Base-by-base conservation (phyloP, 2,329 filamentous ascomycete species). In the Cercospora citrullina region DNA sequence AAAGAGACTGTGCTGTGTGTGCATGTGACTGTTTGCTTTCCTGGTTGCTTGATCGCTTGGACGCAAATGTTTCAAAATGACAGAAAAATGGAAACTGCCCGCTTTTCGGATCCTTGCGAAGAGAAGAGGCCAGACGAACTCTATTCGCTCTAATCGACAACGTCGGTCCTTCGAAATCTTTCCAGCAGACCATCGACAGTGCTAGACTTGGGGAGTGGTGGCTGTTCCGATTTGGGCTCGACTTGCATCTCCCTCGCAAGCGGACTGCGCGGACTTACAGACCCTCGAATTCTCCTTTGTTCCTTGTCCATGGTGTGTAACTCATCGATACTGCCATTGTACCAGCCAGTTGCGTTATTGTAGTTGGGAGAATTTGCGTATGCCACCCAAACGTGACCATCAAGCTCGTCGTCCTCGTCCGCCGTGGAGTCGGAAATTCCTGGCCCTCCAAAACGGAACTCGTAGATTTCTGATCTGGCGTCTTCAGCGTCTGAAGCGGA, bases 331-430 rank as follows among this genome's bases (percentile, higher is more conserved):
- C 72, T 75, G 45, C 76, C 76, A 53, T 71, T 68, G 61, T 76
- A 77, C 76, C 76, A 77, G 9, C 76, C 76, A 26, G 73, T 76
- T 51, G 70, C 67, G 14, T 73, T 71, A 63, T 77, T 73, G 58
- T 77, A 75, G 9, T 74, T 64, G 23, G 73, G 73, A 30, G 69
- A 70, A 36, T 65, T 66, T 3, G 63, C 68, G 21, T 59, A 64
- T 5, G 65, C 67, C 1, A 67, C 65, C 65, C 70, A 72, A 10
- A 57, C 65, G 39, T 60, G 60, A 5, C 68, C 65, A 33, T 72
- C 71, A 6, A 72, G 59, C 30, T 69, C 65, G 10, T 73, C 70
- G 57, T 72, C 69, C 36, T 72, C 71, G 55, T 72, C 72, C 21
- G 71, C 67, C 39, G 65, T 69, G 42, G 70, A 73, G 55, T 72